Evolutionary conservation across 2,329 filamentous ascomycete species (phyloP), one percentile per base, ranked within the genome.

Genomic region (Monosporascus sp.): DNA sequence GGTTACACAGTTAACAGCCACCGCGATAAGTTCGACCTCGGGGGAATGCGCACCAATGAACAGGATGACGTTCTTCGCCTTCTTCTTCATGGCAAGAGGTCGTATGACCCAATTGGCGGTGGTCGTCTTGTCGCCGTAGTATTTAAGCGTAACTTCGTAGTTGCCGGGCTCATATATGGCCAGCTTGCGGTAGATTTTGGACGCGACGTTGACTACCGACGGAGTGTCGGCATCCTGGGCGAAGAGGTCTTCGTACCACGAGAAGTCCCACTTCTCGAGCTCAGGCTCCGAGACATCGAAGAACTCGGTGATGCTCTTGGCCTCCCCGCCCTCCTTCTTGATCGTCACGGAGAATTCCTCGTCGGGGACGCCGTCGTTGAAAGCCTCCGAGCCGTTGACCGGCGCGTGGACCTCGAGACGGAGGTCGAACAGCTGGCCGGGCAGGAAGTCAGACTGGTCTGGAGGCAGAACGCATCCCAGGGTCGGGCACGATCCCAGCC

Each of bases 221-320:
- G 88, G 81, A 37, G 79, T 85, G 20, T 82, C 73, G 3, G 83
- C 84, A 62, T 92, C 89, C 65, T 85, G 75, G 27, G 90, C 90
- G 66, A 90, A 95, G 26, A 91, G 80, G 64, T 95, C 87, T 75
- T 93, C 90, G 65, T 82, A 93, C 87, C 88, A 94, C n/a, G 79
- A 79, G 67, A 94, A 94, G 60, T 85, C 81, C 90, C 90, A 95
- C 59, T 78, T 85, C 77, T 95, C 90, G 17, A 94, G 73, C 67
- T 83, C 72, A 20, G 90, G 86, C 68, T 93, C 88, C 2, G 79
- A 64, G 37, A 87, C 65, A n/a, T 77, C 76, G 73, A 94, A 93
- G 73, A 83, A 91, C 41, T 83, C 73, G 17, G 84, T 76, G 41
- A 85, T 83, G 53, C 78, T 73, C 66, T 82, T 72, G 26, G 80